Percentiles rank a stretch among this genome's conserved stretches.
Conservation (phyloP, 2,329 filamentous ascomycete species). For the Huntiella decipiens region DNA sequence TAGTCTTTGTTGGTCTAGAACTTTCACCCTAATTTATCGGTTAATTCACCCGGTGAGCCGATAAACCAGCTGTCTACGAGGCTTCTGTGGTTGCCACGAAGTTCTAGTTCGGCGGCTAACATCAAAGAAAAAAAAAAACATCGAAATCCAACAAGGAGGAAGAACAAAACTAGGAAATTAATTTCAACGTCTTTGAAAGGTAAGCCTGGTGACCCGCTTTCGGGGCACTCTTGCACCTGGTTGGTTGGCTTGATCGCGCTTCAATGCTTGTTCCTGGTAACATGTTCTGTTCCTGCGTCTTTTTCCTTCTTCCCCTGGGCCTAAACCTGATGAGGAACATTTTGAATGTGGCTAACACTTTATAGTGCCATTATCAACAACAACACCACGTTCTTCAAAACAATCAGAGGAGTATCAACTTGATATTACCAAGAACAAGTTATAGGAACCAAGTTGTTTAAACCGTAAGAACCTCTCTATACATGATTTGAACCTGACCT, state of each 20-base stretch:
- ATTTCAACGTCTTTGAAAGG: not conserved
- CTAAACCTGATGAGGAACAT: conserved; percentile 1
- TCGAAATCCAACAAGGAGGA: not conserved
- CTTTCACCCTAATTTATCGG: no score
- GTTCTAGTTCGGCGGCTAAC: not conserved
- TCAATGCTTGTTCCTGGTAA: not conserved
- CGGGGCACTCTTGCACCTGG: not conserved
- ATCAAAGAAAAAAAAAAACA: conserved; percentile 2
- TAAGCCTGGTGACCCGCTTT: not conserved
- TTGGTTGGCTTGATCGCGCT: not conserved
- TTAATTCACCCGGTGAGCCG: no score
- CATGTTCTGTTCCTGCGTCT: conserved; percentile 2
- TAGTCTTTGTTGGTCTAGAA: no score
- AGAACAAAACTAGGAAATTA: not conserved
- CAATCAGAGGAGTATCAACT: no score
- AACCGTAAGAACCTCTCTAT: no score
- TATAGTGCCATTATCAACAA: no score
- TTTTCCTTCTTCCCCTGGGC: not conserved
- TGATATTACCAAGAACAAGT: no score
- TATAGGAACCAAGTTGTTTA: no score
- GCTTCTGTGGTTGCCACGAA: not conserved
- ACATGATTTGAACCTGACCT: no score
- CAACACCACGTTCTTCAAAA: no score
- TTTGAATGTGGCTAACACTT: no score
- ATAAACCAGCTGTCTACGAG: no score